phyloP scores from a whole-genome alignment of 2,329 filamentous ascomycete genomes.

The Chrysoporthe puriensis region DNA sequence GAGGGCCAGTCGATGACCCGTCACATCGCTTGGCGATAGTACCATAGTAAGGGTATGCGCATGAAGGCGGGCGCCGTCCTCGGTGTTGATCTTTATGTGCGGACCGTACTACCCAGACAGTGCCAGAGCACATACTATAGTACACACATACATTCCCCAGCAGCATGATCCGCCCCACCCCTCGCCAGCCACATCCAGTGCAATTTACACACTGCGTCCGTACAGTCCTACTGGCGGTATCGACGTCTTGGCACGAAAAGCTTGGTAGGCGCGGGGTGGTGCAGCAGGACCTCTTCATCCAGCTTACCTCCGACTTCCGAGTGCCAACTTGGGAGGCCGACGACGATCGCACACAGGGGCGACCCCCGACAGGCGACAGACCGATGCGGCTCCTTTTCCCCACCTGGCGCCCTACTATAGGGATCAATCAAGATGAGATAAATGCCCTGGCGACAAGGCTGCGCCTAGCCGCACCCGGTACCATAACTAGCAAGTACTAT shows the following conservation, averaged over 20 bases:
- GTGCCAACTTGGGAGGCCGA: conserved; percentile 11
- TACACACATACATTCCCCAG: too few relatives aligned
- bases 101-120: background rate
- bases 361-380: background rate
- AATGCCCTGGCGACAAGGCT: background rate
- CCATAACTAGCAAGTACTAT: too few relatives aligned
- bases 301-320: conserved; percentile 25
- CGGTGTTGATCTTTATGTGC: conserved; percentile 1
- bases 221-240: background rate
- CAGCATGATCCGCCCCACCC: too few relatives aligned
- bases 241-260: background rate
- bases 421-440: conserved; percentile 20
- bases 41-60: background rate
- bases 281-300: conserved; percentile 8
- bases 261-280: background rate
- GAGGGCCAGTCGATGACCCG: background rate
- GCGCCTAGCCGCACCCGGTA: background rate
- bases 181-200: background rate
- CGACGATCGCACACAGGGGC: background rate
- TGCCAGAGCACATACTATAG: too few relatives aligned
- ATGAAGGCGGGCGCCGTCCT: background rate
- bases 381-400: conserved; percentile 19
- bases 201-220: background rate
- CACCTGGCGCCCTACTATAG: conserved; percentile 3
- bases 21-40: background rate